A percentile compares a stretch with the other conserved stretches of the same genome.
These are phyloP conservation scores for Fraxinus platypoda DNA, from an alignment of 305 asterid species.

Conservation along the genomic window DNA sequence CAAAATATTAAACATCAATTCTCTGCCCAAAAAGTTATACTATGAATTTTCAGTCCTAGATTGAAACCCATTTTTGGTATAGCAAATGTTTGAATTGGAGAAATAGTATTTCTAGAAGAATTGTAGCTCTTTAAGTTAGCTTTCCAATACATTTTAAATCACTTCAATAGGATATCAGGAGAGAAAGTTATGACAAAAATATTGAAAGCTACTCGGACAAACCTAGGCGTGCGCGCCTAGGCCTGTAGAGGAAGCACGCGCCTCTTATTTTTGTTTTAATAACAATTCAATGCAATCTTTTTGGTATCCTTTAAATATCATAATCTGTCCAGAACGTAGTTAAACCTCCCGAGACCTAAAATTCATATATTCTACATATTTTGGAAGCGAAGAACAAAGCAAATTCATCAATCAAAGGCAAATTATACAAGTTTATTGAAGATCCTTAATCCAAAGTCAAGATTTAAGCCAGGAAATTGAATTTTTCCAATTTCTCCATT, in stretches of 20 bases:
- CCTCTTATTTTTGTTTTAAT: not conserved
- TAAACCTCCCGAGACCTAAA: not conserved
- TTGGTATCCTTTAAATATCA: too few relatives aligned
- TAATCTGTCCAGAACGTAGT: not conserved
- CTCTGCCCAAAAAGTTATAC: not conserved
- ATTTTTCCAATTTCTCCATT: too few relatives aligned
- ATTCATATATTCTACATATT: not conserved
- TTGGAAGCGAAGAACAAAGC: too few relatives aligned
- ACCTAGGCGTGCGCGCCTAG: not conserved
- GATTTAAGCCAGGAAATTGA: too few relatives aligned
- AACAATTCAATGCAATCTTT: not conserved
- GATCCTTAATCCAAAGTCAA: too few relatives aligned
- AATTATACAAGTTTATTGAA: too few relatives aligned
- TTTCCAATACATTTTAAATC: not conserved
- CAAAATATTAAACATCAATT: not conserved
- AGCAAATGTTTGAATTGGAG: not conserved
- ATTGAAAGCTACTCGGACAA: not conserved
- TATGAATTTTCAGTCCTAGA: not conserved
- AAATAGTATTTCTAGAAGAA: not conserved
- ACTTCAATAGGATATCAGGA: not conserved
- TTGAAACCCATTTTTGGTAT: not conserved
- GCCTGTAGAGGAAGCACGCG: not conserved
- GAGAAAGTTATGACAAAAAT: not conserved
- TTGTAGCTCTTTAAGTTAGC: not conserved
- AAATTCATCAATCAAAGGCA: too few relatives aligned